Evolutionary conservation across 148 eudicot species (phyloP).

Genomic region (Vaccinium corymbosum): DNA sequence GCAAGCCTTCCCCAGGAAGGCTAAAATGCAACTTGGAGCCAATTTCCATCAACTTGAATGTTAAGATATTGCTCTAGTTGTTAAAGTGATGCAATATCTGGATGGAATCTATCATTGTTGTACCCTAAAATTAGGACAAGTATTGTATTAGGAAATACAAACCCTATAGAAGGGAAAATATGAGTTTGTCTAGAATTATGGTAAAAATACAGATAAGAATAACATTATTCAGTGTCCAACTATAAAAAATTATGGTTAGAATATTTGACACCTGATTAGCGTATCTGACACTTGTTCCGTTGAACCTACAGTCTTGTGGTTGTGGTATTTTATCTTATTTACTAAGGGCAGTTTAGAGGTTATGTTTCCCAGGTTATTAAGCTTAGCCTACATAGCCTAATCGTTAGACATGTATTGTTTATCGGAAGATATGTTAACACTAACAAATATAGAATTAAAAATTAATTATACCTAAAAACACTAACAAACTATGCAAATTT

Average conservation of each 20-base stretch:
- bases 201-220: neutral
- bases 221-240: neutral
- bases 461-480: too few species aligned
- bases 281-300: neutral
- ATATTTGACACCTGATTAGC: neutral
- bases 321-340: neutral
- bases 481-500: too few species aligned
- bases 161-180: neutral
- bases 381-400: neutral
- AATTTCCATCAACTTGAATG: slow-evolving; percentile 8
- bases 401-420: neutral
- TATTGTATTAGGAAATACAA: neutral
- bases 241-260: neutral
- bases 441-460: too few species aligned
- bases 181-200: neutral
- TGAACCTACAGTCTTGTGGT: neutral
- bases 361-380: neutral
- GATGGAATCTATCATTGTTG: neutral
- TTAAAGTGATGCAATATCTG: neutral
- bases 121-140: neutral
- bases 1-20: neutral
- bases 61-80: neutral
- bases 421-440: neutral
- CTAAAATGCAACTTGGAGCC: neutral
- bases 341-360: neutral